These are phyloP conservation scores for Beauveria sp. DNA, from an alignment of 2,329 filamentous ascomycete genomes.

Conservation along the genomic window DNA sequence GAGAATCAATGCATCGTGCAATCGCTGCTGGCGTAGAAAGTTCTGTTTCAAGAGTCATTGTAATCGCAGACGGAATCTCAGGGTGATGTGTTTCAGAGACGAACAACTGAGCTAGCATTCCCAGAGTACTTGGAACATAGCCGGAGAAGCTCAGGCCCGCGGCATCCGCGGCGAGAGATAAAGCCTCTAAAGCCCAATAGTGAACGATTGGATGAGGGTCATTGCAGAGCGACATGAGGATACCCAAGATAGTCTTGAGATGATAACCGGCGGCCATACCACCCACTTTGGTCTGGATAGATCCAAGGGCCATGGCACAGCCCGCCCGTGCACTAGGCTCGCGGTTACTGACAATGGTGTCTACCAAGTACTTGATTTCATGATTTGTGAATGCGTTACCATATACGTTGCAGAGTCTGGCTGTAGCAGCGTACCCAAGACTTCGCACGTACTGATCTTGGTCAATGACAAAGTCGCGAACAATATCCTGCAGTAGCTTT, in stretches of 20 bases:
- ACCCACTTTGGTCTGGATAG: conserved; percentile 90
- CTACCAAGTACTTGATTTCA: conserved; percentile 85
- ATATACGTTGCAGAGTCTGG: conserved; percentile 73
- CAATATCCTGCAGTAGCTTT: conserved; percentile 72
- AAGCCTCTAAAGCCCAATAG: conserved; percentile 88
- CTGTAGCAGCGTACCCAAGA: conserved; percentile 77
- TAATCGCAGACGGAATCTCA: conserved; percentile 69
- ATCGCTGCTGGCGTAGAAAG: conserved; percentile 76
- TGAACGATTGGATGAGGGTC: conserved; percentile 94
- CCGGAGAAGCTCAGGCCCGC: conserved; percentile 86
- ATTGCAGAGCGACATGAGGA: conserved; percentile 94
- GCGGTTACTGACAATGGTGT: conserved; percentile 88
- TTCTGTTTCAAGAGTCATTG: conserved; percentile 85
- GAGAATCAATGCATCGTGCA: conserved; percentile 82
- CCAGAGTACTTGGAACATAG: conserved; percentile 83
- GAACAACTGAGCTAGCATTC: conserved; percentile 91
- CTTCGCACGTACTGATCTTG: conserved; percentile 79
- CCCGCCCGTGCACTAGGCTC: conserved; percentile 91
- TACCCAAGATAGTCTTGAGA: conserved; percentile 92
- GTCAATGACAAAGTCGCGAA: conserved; percentile 67
- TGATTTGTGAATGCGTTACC: conserved; percentile 83
- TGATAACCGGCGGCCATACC: conserved; percentile 97
- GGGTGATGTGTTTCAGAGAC: conserved; percentile 85
- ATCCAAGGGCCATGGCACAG: conserved; percentile 86
- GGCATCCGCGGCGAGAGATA: conserved; percentile 81